Evolutionary conservation across 2,329 filamentous ascomycete species (phyloP), one percentile per base, ranked within the genome.

Genomic region (Monilinia aucupariae): DNA sequence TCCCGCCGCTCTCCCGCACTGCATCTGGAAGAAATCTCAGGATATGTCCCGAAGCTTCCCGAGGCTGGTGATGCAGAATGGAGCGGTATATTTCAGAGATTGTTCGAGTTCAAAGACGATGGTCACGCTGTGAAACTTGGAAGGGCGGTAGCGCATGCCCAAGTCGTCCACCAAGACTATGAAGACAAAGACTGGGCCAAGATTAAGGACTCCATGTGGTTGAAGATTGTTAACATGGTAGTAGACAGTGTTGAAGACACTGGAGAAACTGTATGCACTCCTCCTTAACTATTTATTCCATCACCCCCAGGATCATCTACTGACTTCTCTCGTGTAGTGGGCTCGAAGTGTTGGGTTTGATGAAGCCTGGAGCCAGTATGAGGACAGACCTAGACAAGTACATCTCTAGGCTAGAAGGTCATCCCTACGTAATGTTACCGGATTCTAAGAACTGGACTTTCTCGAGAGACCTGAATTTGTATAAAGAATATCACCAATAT

Each of bases 91-190:
- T 74, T 84, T 8, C 72, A 78, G 1, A 75, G 80, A 12, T 73
- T 86, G 22, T 78, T 80, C 64, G 65, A 66, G 12, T 71, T 82
- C 41, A 71, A 80, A 0, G 92, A 96, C 68, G 92, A 97, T 74
- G 92, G 92, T 0, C 93, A 97, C 75, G 80, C 85, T 12, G 80
- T 86, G 61, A 97, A 97, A 75, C 76, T 96, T 6, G 79, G 87
- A 9, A 79, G 92, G 39, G 87, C 90, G 1, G 74, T 94, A 22
- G 82, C 82, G 4, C 76, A 91, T 69, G 90, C 85, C 1, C 79
- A 87, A 72, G 72, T 78, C 39, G 71, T 81, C 1, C 82, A 80
- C 59, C 69, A 72, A 67, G 73, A 74, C 48, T 88, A 74, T 65
- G 77, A 79, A 64, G 73, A 77, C 30, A 76, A 73, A 62, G 75